Evolutionary conservation across 75 land plant genomes (phyloP), one percentile per base, ranked within the genome.

Genomic region (Picea sitchensis): DNA sequence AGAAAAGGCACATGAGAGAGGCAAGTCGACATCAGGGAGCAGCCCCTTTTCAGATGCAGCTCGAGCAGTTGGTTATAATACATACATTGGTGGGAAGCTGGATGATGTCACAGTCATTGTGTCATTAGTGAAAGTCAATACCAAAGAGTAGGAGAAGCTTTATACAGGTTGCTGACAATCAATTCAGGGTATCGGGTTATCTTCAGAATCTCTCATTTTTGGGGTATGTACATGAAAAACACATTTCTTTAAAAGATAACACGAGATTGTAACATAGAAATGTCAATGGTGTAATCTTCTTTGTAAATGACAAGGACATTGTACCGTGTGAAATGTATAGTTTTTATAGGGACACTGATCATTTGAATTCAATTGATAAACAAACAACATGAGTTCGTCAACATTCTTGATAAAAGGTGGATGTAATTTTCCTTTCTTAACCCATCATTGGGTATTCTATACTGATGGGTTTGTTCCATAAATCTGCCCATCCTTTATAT

Each of bases 61-160:
- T 18, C 85, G 84, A 44, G 87, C 87, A 67, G 89, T 87, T 47
- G 95, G 98, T 1, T 92, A 88, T 65, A 59, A 58, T 8, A 76
- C 81, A 14, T 95, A 72, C 73, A 69, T 63, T 12, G 98, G 98
- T 76, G 98, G 96, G 36, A 95, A 93, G 78, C 88, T 91, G 3
- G 98, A 95, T 73, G 94, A 95, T 82, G 93, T 87, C n/a, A 88
- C 96, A 5, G 92, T 88, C 12, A 86, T 95, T 31, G 98, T 93
- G 14, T 89, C 98, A 23, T n/a, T 87, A 17, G 91, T 90, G 58
- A 58, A 75, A 75, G 59, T 8, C 31, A 30, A 8, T 75, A 8
- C 15, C 31, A 57, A 75, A 30, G 59, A 75, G 20, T 58, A 56
- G 21, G 44, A 73, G 21, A 36, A 31, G 14, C 58, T 14, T 8